Evolutionary conservation across 2,329 filamentous ascomycete genomes (phyloP).

Genomic region (Fusarium miscanthi): DNA sequence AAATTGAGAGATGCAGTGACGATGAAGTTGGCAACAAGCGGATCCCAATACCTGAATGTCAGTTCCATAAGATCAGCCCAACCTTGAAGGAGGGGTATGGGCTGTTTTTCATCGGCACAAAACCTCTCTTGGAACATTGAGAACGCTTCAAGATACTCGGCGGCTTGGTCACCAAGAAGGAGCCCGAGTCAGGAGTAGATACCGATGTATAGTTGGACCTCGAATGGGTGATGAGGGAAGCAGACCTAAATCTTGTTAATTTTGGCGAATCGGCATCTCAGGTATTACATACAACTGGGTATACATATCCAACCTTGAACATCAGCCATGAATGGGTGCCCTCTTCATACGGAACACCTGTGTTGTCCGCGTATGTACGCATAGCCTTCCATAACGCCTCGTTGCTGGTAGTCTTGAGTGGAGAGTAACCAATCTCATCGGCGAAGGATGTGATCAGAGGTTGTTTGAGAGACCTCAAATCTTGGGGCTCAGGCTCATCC

Average conservation of each 20-base stretch:
- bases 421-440: background rate
- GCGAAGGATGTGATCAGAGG: constrained; percentile 8
- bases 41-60: constrained; percentile 15
- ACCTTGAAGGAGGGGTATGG: background rate
- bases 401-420: background rate
- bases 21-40: constrained; percentile 15
- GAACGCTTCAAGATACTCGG: background rate
- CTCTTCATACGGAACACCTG: background rate
- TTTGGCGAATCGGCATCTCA: no score
- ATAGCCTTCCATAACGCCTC: constrained; percentile 2
- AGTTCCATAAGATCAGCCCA: constrained; percentile 17
- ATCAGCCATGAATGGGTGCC: constrained; percentile 13
- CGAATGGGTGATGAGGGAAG: constrained; percentile 15
- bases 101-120: background rate
- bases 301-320: constrained; percentile 12
- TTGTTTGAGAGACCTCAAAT: background rate
- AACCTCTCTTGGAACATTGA: constrained; percentile 16
- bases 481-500: background rate
- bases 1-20: constrained; percentile 14
- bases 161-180: constrained; percentile 16
- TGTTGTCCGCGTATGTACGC: background rate
- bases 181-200: constrained; percentile 19
- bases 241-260: background rate
- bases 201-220: constrained; percentile 7
- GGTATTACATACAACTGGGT: background rate